Conservation (phyloP, 345 rosid genomes). For the Carallia brachiata region DNA sequence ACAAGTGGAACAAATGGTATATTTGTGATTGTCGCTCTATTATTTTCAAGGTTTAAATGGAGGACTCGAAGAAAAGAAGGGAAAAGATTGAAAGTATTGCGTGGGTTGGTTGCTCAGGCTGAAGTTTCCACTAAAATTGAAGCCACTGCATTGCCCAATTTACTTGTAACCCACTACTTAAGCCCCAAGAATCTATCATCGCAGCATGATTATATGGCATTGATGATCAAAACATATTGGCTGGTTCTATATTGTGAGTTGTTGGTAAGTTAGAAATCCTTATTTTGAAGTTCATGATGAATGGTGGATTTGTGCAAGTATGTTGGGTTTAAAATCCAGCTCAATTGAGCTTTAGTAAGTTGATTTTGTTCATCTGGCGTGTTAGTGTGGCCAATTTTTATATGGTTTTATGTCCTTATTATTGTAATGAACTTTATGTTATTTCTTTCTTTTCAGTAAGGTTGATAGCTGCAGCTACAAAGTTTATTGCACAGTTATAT, state of each 20-base stretch:
- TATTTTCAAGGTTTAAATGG: too few species aligned
- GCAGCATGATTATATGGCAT: constrained; percentile 56
- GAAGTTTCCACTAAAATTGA: too few species aligned
- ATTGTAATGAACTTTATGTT: not conserved
- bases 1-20: too few species aligned
- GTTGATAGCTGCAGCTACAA: constrained; percentile 67
- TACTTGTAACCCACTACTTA: too few species aligned
- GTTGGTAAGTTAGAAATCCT: constrained; percentile 46
- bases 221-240: constrained; percentile 84
- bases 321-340: not conserved
- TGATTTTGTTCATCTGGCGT: not conserved
- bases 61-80: too few species aligned
- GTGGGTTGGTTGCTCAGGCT: too few species aligned
- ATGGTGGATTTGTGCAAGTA: not conserved
- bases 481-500: constrained; percentile 84
- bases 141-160: too few species aligned
- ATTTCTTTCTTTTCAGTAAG: constrained; percentile 49
- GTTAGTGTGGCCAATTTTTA: not conserved
- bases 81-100: too few species aligned
- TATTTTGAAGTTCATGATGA: not conserved
- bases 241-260: constrained; percentile 82
- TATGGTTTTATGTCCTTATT: not conserved
- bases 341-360: not conserved
- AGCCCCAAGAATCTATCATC: too few species aligned
- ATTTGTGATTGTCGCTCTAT: too few species aligned